phyloP scores from a whole-genome alignment of 2,329 filamentous ascomycete genomes.

The Neoascochyta sp. region DNA sequence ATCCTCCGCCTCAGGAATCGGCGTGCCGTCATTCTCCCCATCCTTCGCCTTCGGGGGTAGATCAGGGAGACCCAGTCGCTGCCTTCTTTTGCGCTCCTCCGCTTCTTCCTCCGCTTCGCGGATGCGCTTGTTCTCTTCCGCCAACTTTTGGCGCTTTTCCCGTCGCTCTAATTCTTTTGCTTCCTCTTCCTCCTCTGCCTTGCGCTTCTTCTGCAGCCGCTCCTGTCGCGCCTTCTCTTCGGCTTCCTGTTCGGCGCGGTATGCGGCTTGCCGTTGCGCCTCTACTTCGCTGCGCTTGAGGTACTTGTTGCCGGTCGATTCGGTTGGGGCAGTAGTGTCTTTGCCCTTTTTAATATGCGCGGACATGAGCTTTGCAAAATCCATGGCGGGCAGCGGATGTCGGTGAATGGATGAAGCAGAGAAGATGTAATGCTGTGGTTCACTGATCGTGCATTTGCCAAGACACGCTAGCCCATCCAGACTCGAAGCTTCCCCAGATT shows the following conservation, averaged over 20 bases:
- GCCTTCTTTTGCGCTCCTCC: constrained; percentile 69
- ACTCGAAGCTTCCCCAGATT: too few species aligned
- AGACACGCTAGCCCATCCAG: too few species aligned
- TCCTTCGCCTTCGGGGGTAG: constrained; percentile 52
- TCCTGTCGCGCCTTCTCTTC: constrained; percentile 68
- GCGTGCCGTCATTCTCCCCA: constrained; percentile 44
- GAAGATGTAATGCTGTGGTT: constrained; percentile 1
- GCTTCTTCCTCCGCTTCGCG: constrained; percentile 70
- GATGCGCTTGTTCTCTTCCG: constrained; percentile 69
- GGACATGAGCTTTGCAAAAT: constrained; percentile 91
- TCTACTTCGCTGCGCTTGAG: constrained; percentile 82
- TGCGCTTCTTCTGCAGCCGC: constrained; percentile 73
- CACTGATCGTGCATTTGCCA: too few species aligned
- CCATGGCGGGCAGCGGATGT: constrained; percentile 58
- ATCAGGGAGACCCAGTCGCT: constrained; percentile 76
- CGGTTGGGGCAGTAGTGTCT: constrained; percentile 40
- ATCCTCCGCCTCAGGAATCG: constrained; percentile 53
- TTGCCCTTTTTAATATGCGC: constrained; percentile 86
- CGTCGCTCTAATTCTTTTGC: constrained; percentile 66
- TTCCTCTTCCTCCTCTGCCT: constrained; percentile 80
- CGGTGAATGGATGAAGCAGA: background rate
- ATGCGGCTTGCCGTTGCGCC: constrained; percentile 73
- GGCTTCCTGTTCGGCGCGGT: constrained; percentile 74
- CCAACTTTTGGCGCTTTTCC: constrained; percentile 75
- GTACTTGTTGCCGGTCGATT: constrained; percentile 59